Conservation (phyloP, 78 protist genomes). For the Tieghemostelium lacteum region DNA sequence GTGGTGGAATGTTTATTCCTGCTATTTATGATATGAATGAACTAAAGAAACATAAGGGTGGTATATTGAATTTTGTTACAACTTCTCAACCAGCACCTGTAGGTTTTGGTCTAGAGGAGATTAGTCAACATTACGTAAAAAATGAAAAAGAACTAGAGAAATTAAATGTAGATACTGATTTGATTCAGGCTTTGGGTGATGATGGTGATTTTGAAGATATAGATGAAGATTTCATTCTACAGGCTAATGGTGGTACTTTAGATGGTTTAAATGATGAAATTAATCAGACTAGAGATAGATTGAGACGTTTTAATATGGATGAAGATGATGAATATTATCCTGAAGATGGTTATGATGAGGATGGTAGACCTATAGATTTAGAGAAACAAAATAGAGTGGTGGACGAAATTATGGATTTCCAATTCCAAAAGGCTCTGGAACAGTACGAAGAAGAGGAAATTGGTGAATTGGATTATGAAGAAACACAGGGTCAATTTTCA, state of each 20-base stretch:
- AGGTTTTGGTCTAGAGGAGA: slow-evolving; percentile 65
- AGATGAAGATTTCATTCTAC: slow-evolving; percentile 74
- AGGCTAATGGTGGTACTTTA: slow-evolving; percentile 71
- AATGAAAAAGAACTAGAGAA: slow-evolving; percentile 24
- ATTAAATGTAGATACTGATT: neutral
- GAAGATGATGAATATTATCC: neutral
- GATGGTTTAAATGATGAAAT: slow-evolving; percentile 60
- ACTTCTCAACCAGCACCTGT: slow-evolving; percentile 44
- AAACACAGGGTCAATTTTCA: slow-evolving; percentile 17
- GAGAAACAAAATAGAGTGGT: neutral
- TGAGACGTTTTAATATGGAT: slow-evolving; percentile 21
- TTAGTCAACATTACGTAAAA: slow-evolving; percentile 53
- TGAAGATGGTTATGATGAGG: neutral
- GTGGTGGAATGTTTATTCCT: slow-evolving; percentile 74
- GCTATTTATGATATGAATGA: slow-evolving; percentile 56
- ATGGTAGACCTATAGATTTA: neutral
- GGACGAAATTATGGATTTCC: slow-evolving; percentile 31
- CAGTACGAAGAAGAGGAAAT: slow-evolving; percentile 63
- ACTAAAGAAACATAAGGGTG: slow-evolving; percentile 53
- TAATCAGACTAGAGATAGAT: slow-evolving; percentile 4
- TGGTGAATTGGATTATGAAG: slow-evolving; percentile 57
- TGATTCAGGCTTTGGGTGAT: slow-evolving; percentile 31
- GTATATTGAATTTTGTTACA: slow-evolving; percentile 23
- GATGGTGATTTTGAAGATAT: slow-evolving; percentile 65
- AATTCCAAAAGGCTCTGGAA: slow-evolving; percentile 32